phyloP scores from a whole-genome alignment of 31 red algal species.

The Porphyra umbilicalis region DNA sequence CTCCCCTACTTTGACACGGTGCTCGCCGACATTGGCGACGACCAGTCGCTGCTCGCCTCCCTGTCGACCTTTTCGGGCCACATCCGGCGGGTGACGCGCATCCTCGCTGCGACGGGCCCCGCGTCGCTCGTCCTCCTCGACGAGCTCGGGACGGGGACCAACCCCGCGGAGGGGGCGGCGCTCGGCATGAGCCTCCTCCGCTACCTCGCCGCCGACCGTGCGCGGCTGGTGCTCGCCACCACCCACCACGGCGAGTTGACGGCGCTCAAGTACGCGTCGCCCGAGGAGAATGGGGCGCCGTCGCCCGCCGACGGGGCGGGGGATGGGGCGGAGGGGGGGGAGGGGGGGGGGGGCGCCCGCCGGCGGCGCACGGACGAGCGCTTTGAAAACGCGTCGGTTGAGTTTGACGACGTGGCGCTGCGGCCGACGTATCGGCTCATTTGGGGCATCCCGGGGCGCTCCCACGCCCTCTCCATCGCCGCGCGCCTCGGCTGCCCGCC shows the following conservation, averaged over 20 bases:
- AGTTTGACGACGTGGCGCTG: constrained; percentile 83
- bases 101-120: constrained; percentile 34
- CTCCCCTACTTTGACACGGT: constrained; percentile 84
- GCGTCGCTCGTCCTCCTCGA: constrained; percentile 72
- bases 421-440: constrained; percentile 73
- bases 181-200: constrained; percentile 76
- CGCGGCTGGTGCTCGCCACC: constrained; percentile 73
- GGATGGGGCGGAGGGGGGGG: background rate
- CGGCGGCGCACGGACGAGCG: constrained; percentile 4
- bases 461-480: constrained; percentile 80
- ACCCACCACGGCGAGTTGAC: constrained; percentile 96
- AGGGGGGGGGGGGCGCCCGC: background rate
- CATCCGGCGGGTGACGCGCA: constrained; percentile 63
- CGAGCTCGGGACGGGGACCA: constrained; percentile 87
- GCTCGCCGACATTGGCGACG: constrained; percentile 90
- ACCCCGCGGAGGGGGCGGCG: constrained; percentile 85
- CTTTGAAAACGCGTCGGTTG: constrained; percentile 89
- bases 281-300: constrained; percentile 7
- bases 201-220: constrained; percentile 39
- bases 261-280: constrained; percentile 59
- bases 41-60: constrained; percentile 79
- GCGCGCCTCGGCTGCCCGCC: constrained; percentile 45
- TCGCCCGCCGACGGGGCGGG: background rate
- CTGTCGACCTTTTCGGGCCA: constrained; percentile 88
- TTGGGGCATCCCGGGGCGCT: constrained; percentile 89